Evolutionary conservation across 148 eudicot genomes (phyloP), one percentile per base, ranked within the genome.

Genomic region (Silene conica): DNA sequence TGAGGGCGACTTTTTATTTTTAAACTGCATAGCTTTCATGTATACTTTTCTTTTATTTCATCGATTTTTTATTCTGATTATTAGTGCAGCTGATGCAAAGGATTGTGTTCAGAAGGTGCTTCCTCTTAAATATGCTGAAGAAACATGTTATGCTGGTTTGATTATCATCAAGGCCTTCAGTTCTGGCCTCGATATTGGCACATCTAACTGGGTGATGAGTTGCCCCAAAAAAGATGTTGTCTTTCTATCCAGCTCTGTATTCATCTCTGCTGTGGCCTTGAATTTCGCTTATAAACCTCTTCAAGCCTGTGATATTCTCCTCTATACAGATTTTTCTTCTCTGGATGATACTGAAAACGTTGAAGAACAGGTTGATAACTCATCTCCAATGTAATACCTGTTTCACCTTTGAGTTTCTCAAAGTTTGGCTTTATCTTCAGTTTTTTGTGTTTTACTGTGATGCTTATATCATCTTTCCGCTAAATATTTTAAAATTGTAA

Each of bases 111-210:
- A 78, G 77, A 89, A 78, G 80, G 86, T 94, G 61, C 85, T 86
- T 66, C 28, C 91, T 75, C 82, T 94, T 61, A 91, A 88, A 80
- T 94, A 83, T 82, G 91, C 83, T 63, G 96, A 94, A 85, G 96
- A 94, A 85, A 74, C 82, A 66, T 93, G 93, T 80, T 89, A 88
- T 80, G 90, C 88, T 73, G 98, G 97, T 56, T 81, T 78, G 60
- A 79, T 94, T 77, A 76, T 82, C 22, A 71, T 94, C 19, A 85
- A 86, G 81, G 86, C 96, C 62, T 86, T 89, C 78, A 89, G 93
- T 84, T 89, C 97, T 80, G 97, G 98, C 78, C 84, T 91, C 54
- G 98, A 89, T 71, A 91, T 94, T 73, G 98, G 98, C 69, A 21
- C 97, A 41, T 88, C 88, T 71, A 94, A 94, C 70, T 94, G 98